Evolutionary conservation across 441 rosid species (phyloP).

Genomic region (Cnidoscolus chayamansa): DNA sequence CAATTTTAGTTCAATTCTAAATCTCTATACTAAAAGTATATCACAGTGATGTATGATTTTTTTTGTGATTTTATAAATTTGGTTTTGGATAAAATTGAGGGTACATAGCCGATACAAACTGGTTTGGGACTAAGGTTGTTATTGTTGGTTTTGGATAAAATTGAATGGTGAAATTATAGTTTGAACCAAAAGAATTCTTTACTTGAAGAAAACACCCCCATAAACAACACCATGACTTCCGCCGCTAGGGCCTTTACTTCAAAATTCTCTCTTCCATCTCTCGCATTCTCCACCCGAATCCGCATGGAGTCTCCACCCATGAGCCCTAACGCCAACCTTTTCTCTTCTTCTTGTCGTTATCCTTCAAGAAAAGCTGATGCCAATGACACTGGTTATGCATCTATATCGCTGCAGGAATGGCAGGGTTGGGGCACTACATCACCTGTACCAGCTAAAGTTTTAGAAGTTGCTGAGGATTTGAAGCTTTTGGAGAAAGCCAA

Average conservation of each 20-base stretch:
- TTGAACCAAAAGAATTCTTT: no score
- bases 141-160: no score
- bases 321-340: neutral
- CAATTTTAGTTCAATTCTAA: no score
- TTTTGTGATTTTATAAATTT: no score
- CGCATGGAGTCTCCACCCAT: conserved; percentile 30
- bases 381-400: conserved; percentile 29
- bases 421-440: conserved; percentile 68
- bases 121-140: no score
- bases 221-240: conserved; percentile 32
- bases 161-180: no score
- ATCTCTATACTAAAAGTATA: no score
- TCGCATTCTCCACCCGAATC: conserved; percentile 30
- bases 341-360: conserved; percentile 37
- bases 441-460: conserved; percentile 56
- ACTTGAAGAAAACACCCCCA: neutral
- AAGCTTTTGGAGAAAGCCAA: conserved; percentile 53
- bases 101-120: no score
- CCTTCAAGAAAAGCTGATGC: conserved; percentile 18
- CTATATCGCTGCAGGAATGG: conserved; percentile 64
- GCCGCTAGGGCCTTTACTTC: conserved; percentile 25
- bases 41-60: no score
- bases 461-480: conserved; percentile 60
- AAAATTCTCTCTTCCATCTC: conserved; percentile 33
- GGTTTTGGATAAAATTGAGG: no score